Conservation (phyloP, 108 stramenopile species). For the Nitzschia palea region DNA sequence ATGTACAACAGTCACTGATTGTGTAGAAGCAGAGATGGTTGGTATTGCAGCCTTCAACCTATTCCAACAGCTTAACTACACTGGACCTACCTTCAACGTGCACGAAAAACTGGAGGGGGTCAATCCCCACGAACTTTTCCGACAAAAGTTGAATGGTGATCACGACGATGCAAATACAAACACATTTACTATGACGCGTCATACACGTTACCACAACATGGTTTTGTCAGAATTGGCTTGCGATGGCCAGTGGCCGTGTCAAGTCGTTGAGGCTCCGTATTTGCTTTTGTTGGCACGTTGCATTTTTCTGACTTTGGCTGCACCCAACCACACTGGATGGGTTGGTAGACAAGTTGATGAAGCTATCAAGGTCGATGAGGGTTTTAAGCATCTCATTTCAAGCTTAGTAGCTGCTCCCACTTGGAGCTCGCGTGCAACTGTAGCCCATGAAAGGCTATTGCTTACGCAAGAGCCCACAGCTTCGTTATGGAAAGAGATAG, state of each 20-base stretch:
- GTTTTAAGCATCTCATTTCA: not conserved
- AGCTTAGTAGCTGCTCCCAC: constrained; percentile 26
- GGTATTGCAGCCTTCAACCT: constrained; percentile 80
- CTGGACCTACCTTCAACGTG: constrained; percentile 65
- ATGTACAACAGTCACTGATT: constrained; percentile 29
- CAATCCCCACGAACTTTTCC: constrained; percentile 70
- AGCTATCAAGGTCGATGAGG: not conserved
- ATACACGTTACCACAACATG: constrained; percentile 60
- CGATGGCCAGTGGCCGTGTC: constrained; percentile 80
- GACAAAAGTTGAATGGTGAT: constrained; percentile 18
- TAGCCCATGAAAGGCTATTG: constrained; percentile 75
- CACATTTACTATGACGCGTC: constrained; percentile 14
- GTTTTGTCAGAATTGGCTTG: constrained; percentile 64
- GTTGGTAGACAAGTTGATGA: not conserved
- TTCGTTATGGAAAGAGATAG: constrained; percentile 59
- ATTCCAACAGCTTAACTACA: constrained; percentile 86
- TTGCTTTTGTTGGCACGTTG: constrained; percentile 68
- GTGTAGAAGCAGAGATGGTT: constrained; percentile 61
- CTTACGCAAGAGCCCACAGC: constrained; percentile 58
- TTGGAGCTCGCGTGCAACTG: constrained; percentile 69
- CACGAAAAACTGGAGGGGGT: constrained; percentile 44
- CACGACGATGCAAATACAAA: constrained; percentile 7
- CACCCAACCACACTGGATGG: constrained; percentile 39
- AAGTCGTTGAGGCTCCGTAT: constrained; percentile 64
- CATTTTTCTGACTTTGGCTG: constrained; percentile 55